A percentile compares a stretch with the other conserved stretches of the same genome.
Conservation (phyloP, 176 grass and related monocot genomes). For the Olyra latifolia region DNA sequence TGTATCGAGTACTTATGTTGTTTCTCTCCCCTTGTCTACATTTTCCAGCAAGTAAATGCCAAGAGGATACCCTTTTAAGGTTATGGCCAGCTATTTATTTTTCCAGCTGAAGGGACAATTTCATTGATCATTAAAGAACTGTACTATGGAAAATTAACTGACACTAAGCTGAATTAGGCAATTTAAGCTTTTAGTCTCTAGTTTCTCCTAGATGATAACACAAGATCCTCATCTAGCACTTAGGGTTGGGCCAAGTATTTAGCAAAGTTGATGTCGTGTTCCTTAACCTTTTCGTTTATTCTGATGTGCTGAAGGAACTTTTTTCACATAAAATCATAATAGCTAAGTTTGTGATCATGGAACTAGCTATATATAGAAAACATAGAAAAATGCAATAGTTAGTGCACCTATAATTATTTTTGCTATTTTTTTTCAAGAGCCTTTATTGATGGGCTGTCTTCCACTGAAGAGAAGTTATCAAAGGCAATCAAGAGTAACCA, state of each 20-base stretch:
- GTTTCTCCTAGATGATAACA: constrained; percentile 29
- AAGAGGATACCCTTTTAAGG: constrained; percentile 18
- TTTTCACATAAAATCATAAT: constrained; percentile 48
- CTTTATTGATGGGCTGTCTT: constrained; percentile 7
- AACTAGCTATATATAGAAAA: constrained; percentile 14
- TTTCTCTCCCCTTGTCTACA: neutral
- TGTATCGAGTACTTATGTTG: constrained; percentile 11
- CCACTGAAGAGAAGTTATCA: constrained; percentile 7
- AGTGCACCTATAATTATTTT: constrained; percentile 30
- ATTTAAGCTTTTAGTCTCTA: constrained; percentile 25
- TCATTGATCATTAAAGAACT: neutral
- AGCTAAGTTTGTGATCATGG: constrained; percentile 30
- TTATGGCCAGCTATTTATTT: neutral
- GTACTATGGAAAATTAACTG: constrained; percentile 13
- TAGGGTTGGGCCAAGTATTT: constrained; percentile 1
- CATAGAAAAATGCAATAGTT: constrained; percentile 6
- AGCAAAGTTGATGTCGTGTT: neutral
- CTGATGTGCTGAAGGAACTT: constrained; percentile 24
- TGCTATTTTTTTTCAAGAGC: constrained; percentile 26
- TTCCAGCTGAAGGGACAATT: neutral
- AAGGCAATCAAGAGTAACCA: neutral
- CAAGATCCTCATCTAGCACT: constrained; percentile 20
- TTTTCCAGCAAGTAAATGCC: constrained; percentile 35
- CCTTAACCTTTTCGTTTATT: constrained; percentile 13
- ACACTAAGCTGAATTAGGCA: constrained; percentile 18